Conservation (phyloP, 2,329 filamentous ascomycete genomes). For the Byssothecium circinans region DNA sequence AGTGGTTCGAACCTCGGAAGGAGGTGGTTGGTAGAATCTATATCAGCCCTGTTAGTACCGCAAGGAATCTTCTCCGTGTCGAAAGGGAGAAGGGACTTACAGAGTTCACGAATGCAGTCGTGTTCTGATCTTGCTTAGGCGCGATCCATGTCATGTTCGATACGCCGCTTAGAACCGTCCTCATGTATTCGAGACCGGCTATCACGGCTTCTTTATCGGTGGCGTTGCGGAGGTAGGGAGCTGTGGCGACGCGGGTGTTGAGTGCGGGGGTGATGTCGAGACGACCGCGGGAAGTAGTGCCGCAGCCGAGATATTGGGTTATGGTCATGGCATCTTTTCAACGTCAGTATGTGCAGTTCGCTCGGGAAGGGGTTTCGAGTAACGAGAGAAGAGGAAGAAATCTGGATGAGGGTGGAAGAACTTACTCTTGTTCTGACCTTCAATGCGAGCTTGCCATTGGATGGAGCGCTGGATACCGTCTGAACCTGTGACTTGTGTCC, state of each 20-base stretch:
- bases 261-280: slow-evolving; percentile 60
- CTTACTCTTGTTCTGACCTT: slow-evolving; percentile 43
- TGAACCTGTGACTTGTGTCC: slow-evolving; percentile 55
- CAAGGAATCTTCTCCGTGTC: no score
- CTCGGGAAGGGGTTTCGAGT: no score
- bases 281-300: slow-evolving; percentile 60
- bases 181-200: slow-evolving; percentile 61
- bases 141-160: slow-evolving; percentile 57
- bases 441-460: slow-evolving; percentile 65
- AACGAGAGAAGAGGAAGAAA: background rate
- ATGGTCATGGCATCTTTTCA: slow-evolving; percentile 38
- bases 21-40: slow-evolving; percentile 28
- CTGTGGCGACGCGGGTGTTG: slow-evolving; percentile 57
- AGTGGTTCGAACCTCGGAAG: slow-evolving; percentile 45
- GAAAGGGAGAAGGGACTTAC: slow-evolving; percentile 17
- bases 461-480: slow-evolving; percentile 64
- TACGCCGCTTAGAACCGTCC: slow-evolving; percentile 54
- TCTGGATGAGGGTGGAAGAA: background rate
- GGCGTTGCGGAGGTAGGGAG: slow-evolving; percentile 60
- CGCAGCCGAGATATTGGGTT: slow-evolving; percentile 61
- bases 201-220: slow-evolving; percentile 63
- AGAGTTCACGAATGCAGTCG: slow-evolving; percentile 56
- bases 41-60: background rate
- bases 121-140: slow-evolving; percentile 52
- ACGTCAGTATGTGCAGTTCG: background rate